phyloP scores from a whole-genome alignment of 306 rosid genomes.

The Dicorynia guianensis region DNA sequence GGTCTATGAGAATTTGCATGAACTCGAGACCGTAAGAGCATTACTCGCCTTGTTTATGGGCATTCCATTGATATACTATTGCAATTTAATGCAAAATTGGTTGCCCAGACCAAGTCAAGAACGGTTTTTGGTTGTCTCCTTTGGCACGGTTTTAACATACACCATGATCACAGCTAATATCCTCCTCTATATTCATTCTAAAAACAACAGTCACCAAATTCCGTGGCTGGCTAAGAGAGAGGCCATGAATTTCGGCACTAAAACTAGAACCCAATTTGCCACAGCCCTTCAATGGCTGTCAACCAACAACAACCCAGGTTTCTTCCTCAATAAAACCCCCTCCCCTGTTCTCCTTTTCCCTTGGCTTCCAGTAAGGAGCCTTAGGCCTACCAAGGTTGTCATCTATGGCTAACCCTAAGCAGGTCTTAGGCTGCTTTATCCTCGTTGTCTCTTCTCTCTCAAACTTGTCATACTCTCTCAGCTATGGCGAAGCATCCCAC shows the following conservation, averaged over 20 bases:
- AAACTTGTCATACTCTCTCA: constrained; percentile 23
- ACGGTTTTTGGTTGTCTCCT: constrained; percentile 8
- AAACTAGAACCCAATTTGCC: constrained; percentile 37
- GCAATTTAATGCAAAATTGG: constrained; percentile 13
- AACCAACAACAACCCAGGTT: background rate
- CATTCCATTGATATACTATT: no score
- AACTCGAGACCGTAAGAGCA: no score
- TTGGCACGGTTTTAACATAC: constrained; percentile 5
- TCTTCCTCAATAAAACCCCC: constrained; percentile 40
- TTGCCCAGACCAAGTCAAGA: constrained; percentile 43
- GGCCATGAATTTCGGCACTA: constrained; percentile 37
- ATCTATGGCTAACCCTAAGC: constrained; percentile 53
- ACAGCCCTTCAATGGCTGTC: constrained; percentile 11
- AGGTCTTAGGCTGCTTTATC: constrained; percentile 53
- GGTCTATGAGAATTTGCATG: no score
- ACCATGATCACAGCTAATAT: background rate
- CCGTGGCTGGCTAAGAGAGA: constrained; percentile 36
- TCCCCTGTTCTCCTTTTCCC: background rate
- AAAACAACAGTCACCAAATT: constrained; percentile 38
- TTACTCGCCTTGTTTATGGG: no score
- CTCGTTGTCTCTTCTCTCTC: constrained; percentile 32
- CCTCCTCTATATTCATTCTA: background rate
- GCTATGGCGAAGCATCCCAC: constrained; percentile 2
- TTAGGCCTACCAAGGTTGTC: constrained; percentile 60
- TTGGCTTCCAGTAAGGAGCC: constrained; percentile 37